Percentiles rank a stretch among this genome's conserved stretches.
Evolutionary conservation across 805 yeast genomes (phyloP).

Genomic region (Candida schatavii): DNA sequence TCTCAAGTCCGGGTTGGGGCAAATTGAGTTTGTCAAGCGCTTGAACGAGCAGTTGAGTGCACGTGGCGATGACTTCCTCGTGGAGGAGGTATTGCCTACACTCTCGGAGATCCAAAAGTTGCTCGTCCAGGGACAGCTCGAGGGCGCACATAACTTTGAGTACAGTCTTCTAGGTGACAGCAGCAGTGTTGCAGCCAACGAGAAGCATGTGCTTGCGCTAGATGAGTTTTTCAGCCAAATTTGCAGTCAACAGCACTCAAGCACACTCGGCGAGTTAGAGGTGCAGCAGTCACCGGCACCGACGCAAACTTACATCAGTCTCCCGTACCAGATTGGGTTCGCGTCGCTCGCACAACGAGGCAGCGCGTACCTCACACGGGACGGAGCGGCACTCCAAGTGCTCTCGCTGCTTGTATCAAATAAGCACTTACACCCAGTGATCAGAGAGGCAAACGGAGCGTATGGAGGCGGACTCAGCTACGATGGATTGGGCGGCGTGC

Average conservation of each 20-base stretch:
- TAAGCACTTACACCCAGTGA: constrained; percentile 80
- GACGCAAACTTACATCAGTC: constrained; percentile 49
- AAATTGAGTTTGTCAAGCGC: constrained; percentile 65
- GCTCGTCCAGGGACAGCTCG: constrained; percentile 33
- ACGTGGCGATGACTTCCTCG: constrained; percentile 32
- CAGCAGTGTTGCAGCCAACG: constrained; percentile 34
- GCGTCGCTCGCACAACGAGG: constrained; percentile 68
- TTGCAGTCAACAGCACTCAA: background rate
- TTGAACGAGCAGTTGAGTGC: constrained; percentile 49
- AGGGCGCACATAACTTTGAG: constrained; percentile 33
- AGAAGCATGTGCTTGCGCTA: constrained; percentile 32
- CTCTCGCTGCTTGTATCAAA: constrained; percentile 78
- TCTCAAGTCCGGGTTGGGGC: constrained; percentile 68
- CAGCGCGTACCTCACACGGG: constrained; percentile 61
- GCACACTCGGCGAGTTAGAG: constrained; percentile 16
- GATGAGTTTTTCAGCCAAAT: constrained; percentile 13
- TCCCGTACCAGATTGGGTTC: constrained; percentile 89
- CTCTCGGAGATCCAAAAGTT: constrained; percentile 49
- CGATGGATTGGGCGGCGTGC: constrained; percentile 75
- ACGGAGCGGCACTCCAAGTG: constrained; percentile 84
- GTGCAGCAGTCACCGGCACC: constrained; percentile 6
- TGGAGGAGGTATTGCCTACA: constrained; percentile 59
- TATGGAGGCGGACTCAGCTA: constrained; percentile 94
- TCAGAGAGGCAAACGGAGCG: constrained; percentile 96
- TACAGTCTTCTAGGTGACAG: constrained; percentile 61